phyloP scores from a whole-genome alignment of 2,329 filamentous ascomycete genomes.

The Orbilia javanica region DNA sequence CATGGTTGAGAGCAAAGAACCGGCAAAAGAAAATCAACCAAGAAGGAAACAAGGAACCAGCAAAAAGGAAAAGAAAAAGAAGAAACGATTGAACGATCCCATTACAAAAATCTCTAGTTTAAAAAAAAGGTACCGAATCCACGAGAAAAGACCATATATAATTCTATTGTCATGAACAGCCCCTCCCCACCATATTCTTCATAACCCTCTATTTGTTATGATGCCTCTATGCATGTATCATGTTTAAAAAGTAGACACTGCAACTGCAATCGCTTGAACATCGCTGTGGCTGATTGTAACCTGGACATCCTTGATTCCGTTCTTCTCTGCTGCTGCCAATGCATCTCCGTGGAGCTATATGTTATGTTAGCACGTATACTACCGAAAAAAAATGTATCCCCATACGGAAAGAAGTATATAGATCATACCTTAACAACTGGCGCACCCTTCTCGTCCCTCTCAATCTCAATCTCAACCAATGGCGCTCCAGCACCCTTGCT shows the following conservation, averaged over 20 bases:
- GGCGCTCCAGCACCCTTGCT: constrained; percentile 90
- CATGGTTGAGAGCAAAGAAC: not conserved
- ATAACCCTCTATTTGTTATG: not conserved
- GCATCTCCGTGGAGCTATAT: constrained; percentile 86
- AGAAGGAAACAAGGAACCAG: not conserved
- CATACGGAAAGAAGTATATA: not conserved
- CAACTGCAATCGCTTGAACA: constrained; percentile 92
- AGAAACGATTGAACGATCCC: not conserved
- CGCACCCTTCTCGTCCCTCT: constrained; percentile 82
- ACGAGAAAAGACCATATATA: constrained; percentile 1
- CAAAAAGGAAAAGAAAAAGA: not conserved
- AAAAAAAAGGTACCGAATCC: constrained; percentile 7
- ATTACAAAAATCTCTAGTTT: constrained; percentile 16
- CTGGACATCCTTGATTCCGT: constrained; percentile 86
- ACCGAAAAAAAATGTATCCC: not conserved
- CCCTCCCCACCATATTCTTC: too few relatives aligned
- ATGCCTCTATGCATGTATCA: not conserved
- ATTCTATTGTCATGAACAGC: constrained; percentile 10
- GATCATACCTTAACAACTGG: constrained; percentile 85
- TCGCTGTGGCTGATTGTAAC: constrained; percentile 98
- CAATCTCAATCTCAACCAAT: constrained; percentile 94
- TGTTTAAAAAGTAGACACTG: constrained; percentile 80
- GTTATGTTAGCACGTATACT: constrained; percentile 65
- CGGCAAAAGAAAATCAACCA: not conserved
- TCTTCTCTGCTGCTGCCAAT: constrained; percentile 82